These are phyloP conservation scores for Botrytis byssoidea DNA, from an alignment of 2,329 filamentous ascomycete genomes.

Conservation along the genomic window DNA sequence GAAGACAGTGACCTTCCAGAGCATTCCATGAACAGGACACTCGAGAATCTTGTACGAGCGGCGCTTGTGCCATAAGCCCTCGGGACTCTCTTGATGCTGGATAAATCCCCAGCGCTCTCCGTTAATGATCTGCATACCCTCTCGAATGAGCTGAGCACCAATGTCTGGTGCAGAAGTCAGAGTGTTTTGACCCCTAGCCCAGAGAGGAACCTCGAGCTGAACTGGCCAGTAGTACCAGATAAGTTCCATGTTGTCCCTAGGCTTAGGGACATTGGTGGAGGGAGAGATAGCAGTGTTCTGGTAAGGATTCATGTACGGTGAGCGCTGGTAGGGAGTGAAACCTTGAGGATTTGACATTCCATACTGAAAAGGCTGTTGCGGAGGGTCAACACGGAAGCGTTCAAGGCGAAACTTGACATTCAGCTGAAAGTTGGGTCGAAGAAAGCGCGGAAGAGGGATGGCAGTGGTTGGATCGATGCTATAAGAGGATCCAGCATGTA, in stretches of 20 bases:
- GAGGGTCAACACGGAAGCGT: neutral
- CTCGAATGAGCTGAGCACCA: neutral
- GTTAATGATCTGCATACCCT: slow-evolving; percentile 16
- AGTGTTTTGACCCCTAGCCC: slow-evolving; percentile 5
- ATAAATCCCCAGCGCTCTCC: slow-evolving; percentile 14
- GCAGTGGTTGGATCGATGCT: neutral
- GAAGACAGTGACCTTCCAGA: slow-evolving; percentile 20
- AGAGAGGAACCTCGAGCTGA: slow-evolving; percentile 8
- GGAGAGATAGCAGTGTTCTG: neutral
- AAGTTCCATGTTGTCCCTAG: neutral
- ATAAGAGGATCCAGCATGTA: neutral
- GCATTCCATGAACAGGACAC: neutral
- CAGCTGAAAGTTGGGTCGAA: neutral
- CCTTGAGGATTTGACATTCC: neutral
- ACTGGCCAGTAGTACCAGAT: slow-evolving; percentile 5
- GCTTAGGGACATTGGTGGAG: neutral
- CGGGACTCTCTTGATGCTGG: neutral
- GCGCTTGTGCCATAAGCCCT: slow-evolving; percentile 17
- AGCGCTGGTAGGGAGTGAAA: neutral
- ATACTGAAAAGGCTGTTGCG: neutral
- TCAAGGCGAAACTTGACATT: slow-evolving; percentile 17
- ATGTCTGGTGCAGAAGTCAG: neutral
- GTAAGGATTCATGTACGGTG: neutral
- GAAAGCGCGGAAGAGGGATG: neutral
- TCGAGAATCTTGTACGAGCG: slow-evolving; percentile 9